These are phyloP conservation scores for Mycena alexandri DNA, from an alignment of 768 basidiomycete species.

Conservation along the genomic window DNA sequence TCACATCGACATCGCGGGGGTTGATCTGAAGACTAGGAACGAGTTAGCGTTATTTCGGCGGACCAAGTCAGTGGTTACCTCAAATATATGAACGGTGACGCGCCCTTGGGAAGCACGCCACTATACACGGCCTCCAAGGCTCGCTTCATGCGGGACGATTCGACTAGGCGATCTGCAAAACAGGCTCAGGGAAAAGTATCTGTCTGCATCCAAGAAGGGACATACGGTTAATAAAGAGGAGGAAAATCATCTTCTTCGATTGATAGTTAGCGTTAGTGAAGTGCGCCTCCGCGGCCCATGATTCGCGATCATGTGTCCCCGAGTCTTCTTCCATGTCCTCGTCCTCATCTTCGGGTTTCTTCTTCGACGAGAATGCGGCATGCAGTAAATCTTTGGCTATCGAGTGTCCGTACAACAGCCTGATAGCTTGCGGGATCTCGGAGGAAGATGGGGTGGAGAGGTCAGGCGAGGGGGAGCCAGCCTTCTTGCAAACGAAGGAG, in stretches of 20 bases:
- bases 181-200: background rate
- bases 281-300: conserved; percentile 81
- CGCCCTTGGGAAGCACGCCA: conserved; percentile 88
- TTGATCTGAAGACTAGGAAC: conserved; percentile 79
- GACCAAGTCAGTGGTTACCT: conserved; percentile 62
- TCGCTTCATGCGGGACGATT: conserved; percentile 87
- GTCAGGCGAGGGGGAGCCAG: conserved; percentile 80
- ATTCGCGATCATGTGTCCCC: conserved; percentile 51
- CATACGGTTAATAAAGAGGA: conserved; percentile 96
- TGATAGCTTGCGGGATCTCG: conserved; percentile 76
- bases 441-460: conserved; percentile 83
- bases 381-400: conserved; percentile 83
- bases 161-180: conserved; percentile 86
- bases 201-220: conserved; percentile 18
- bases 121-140: conserved; percentile 90
- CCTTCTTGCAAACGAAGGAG: conserved; percentile 93
- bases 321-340: conserved; percentile 46
- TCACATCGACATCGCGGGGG: conserved; percentile 92
- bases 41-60: conserved; percentile 9
- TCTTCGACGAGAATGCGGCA: conserved; percentile 47
- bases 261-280: conserved; percentile 92
- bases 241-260: conserved; percentile 84
- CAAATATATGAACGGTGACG: conserved; percentile 92
- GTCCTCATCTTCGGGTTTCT: conserved; percentile 40
- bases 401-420: conserved; percentile 82